Percentiles rank a stretch among this genome's conserved stretches.
These are phyloP conservation scores for Xylariaceae sp. DNA, from an alignment of 2,329 filamentous ascomycete species.

Conservation along the genomic window DNA sequence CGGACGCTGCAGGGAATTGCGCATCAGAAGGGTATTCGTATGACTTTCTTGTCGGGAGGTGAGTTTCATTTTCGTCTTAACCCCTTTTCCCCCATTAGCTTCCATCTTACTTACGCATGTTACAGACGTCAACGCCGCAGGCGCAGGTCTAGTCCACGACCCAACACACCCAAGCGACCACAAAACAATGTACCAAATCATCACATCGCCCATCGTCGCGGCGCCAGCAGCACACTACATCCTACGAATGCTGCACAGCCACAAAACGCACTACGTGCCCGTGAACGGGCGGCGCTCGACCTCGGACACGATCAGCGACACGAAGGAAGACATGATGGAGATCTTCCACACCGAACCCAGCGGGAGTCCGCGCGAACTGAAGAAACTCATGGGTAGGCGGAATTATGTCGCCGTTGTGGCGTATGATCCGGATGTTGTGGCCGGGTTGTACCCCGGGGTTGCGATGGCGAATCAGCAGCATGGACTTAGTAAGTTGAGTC, in stretches of 20 bases:
- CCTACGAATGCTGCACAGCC: conserved; percentile 91
- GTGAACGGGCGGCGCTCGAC: conserved; percentile 74
- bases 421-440: conserved; percentile 57
- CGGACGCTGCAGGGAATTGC: conserved; percentile 92
- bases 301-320: conserved; percentile 66
- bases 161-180: conserved; percentile 85
- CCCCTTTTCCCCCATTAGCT: conserved; percentile 1
- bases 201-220: conserved; percentile 87
- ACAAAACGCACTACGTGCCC: conserved; percentile 86
- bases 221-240: conserved; percentile 80
- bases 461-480: conserved; percentile 29
- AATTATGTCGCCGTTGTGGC: conserved; percentile 94
- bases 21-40: conserved; percentile 89
- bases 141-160: conserved; percentile 91
- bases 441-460: no score
- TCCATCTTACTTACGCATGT: not conserved
- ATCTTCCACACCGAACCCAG: conserved; percentile 94
- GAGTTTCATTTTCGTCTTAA: conserved; percentile 28
- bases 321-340: conserved; percentile 99
- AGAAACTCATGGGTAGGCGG: conserved; percentile 85
- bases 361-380: conserved; percentile 74
- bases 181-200: conserved; percentile 99
- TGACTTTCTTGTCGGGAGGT: conserved; percentile 94
- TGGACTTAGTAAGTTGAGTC: conserved; percentile 63
- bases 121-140: conserved; percentile 77